Evolutionary conservation across 331 rosid species (phyloP), one percentile per base, ranked within the genome.

Genomic region (Acacia concinna): DNA sequence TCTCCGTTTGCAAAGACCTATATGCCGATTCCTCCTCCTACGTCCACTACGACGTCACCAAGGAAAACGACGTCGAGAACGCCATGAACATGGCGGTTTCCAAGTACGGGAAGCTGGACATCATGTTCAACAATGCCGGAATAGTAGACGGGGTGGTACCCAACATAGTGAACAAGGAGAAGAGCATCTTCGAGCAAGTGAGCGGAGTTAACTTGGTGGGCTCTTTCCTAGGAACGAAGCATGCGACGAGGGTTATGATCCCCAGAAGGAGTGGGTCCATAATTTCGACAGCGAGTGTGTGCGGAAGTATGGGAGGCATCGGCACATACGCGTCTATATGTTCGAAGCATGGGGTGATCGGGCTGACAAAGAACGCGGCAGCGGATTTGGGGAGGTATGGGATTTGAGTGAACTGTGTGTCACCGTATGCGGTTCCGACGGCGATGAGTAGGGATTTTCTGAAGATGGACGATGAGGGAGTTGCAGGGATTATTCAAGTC

Each of bases 221-320:
- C 2, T 18, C 57, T 5, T 51, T 51, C 20, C 57, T 51, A 9
- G 57, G 57, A 51, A 88, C 78, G 12, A 91, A 91, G 25, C 88
- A 88, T 5, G 88, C 89, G 0, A 84, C 92, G 0, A 71, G 86
- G 12, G 89, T 18, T 0, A 88, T 86, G 94, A 82, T 85, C 38
- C 91, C 85, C 8, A 59, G 71, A 6, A 6, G 35, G 31, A 31
- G 28, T 5, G 85, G 87, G 1, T 67, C 74, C 83, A 84, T 84
- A 47, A 84, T 81, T 28, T 77, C 46, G 70, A 73, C 59, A 0
- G 78, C 85, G 20, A 84, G 83, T 60, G 1, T 77, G 21, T 10
- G 78, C 3, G 87, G 87, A 12, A 4, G 14, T 23, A 47, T 47
- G 1, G 87, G 83, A 7, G 85, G 83, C 1, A 54, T 11, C 6